Conservation (phyloP, 2,329 filamentous ascomycete species). For the Fusarium beomiforme region DNA sequence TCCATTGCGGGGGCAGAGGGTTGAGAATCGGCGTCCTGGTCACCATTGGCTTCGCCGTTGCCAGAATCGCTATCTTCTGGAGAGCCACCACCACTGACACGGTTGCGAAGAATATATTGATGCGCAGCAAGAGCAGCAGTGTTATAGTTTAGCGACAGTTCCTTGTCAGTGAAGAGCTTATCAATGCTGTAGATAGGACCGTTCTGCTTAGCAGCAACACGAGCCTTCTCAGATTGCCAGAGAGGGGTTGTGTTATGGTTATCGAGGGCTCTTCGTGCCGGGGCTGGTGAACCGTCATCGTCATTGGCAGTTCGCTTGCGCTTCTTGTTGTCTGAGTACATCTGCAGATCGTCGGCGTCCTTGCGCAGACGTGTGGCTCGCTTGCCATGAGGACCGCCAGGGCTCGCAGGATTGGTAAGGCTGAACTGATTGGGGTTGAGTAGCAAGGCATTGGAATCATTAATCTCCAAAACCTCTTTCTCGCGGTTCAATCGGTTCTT, state of each 20-base stretch:
- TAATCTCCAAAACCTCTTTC: conserved; percentile 74
- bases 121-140: conserved; percentile 69
- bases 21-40: conserved; percentile 58
- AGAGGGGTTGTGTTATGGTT: conserved; percentile 67
- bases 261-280: conserved; percentile 65
- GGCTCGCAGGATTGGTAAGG: conserved; percentile 71
- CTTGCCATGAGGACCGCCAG: conserved; percentile 70
- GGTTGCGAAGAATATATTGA: conserved; percentile 69
- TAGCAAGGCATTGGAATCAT: conserved; percentile 71
- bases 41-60: conserved; percentile 61
- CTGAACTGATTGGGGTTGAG: conserved; percentile 76
- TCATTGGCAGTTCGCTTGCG: conserved; percentile 69
- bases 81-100: conserved; percentile 60
- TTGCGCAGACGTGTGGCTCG: conserved; percentile 70
- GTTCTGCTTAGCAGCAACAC: conserved; percentile 63
- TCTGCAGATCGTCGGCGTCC: conserved; percentile 67
- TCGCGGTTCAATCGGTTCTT: conserved; percentile 72
- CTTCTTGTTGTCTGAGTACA: conserved; percentile 68
- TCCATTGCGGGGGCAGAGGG: conserved; percentile 68
- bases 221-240: conserved; percentile 70
- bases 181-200: conserved; percentile 73
- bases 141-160: conserved; percentile 73
- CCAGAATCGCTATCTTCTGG: conserved; percentile 64
- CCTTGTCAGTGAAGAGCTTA: conserved; percentile 77
- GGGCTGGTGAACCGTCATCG: conserved; percentile 71